A percentile compares a stretch with the other conserved stretches of the same genome.
phyloP scores from a whole-genome alignment of 805 yeast species.

The Kodamaea hsintzibuensis region DNA sequence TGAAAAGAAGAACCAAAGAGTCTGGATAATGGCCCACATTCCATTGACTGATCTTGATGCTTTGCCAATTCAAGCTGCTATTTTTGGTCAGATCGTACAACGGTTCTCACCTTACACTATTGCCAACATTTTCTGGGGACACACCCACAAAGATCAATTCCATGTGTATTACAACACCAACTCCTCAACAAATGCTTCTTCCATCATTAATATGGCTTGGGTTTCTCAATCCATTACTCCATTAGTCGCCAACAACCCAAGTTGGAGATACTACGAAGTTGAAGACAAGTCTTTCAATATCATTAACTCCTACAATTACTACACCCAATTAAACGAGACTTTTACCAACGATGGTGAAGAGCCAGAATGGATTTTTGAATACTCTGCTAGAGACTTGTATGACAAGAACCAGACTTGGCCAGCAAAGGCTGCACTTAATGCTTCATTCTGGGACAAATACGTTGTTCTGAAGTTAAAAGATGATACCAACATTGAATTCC shows the following conservation, averaged over 20 bases:
- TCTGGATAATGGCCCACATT: slow-evolving; percentile 74
- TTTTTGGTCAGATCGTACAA: slow-evolving; percentile 57
- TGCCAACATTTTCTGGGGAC: slow-evolving; percentile 71
- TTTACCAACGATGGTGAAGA: slow-evolving; percentile 53
- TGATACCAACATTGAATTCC: slow-evolving; percentile 37
- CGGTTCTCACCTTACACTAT: slow-evolving; percentile 69
- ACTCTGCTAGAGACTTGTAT: slow-evolving; percentile 62
- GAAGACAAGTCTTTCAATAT: slow-evolving; percentile 61
- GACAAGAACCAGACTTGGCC: slow-evolving; percentile 60
- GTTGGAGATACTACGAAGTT: slow-evolving; percentile 72
- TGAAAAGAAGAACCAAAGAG: slow-evolving; percentile 58
- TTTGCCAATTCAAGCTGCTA: slow-evolving; percentile 59
- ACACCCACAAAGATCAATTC: slow-evolving; percentile 71
- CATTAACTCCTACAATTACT: slow-evolving; percentile 60
- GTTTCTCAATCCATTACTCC: slow-evolving; percentile 69
- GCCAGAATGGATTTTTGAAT: slow-evolving; percentile 63
- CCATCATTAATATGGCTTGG: slow-evolving; percentile 58
- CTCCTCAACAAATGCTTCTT: slow-evolving; percentile 31
- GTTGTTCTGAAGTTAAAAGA: slow-evolving; percentile 49
- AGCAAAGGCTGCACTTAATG: slow-evolving; percentile 56
- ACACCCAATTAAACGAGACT: slow-evolving; percentile 59
- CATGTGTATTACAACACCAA: slow-evolving; percentile 54
- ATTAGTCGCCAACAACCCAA: slow-evolving; percentile 58
- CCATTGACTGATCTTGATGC: slow-evolving; percentile 58
- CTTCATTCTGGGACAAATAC: slow-evolving; percentile 60